Evolutionary conservation across 495 filamentous ascomycete species (phyloP), one percentile per base, ranked within the genome.

Genomic region (Hypoxylon subgilvum): DNA sequence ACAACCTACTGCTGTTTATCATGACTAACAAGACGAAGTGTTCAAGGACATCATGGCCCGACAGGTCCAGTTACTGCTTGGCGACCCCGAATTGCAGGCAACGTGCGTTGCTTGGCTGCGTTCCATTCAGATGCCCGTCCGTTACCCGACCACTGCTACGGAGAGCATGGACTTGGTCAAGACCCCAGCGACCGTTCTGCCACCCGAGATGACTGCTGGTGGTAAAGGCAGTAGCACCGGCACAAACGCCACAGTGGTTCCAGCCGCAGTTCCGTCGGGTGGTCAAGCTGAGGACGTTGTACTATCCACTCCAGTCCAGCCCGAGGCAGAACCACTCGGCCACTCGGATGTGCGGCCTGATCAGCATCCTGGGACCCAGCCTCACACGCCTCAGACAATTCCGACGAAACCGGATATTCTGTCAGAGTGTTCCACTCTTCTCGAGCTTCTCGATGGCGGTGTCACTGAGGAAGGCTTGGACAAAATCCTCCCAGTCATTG

Each of bases 1-100:
- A 43, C 34, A 8, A 12, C 19, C 18, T 12, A 25, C 12, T 6
- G 1, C 5, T 44, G 13, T 14, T 41, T 23, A 10, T 13, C 21
- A 35, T 40, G n/a, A 41, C 46, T 62, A 53, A 66, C 22, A 32
- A 5, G 19, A 35, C 14, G 17, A 47, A 68, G 66, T 68, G n/a
- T 34, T 62, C 6, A 16, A 60, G n/a, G 49, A 21, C 3, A 46
- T 63, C 17, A 55, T 41, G 31, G 18, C 1, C 4, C 55, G 48
- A 2, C 66, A 68, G 30, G 25, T 25, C 7, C 18, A 60, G 14
- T 18, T 66, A 5, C 53, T 68, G n/a, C 10, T 46, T 27, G 39
- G 42, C n/a, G 35, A 57, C 30, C 3, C 35, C 5, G 54, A 52
- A 2, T 16, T 63, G 18, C 6, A 55, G 17, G 5, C 39, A 1